Percentiles rank a stretch among this genome's conserved stretches.
phyloP scores from a whole-genome alignment of 1,284 basidiomycete species.

The Ustilago xerochloae region DNA sequence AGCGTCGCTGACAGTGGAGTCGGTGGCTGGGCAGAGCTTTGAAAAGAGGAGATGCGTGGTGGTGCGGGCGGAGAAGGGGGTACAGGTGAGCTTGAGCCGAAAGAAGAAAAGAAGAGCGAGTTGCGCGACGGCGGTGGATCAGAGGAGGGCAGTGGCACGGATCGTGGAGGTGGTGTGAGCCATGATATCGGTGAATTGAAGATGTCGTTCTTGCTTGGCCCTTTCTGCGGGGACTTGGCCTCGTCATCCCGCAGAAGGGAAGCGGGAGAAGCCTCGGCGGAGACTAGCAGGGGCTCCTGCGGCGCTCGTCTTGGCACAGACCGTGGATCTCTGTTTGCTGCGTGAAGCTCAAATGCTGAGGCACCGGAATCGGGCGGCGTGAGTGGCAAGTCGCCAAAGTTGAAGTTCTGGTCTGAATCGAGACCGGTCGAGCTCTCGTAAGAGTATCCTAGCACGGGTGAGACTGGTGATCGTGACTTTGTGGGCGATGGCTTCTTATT shows the following conservation, averaged over 20 bases:
- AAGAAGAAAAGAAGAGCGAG: conserved; percentile 40
- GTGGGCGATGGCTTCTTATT: conserved; percentile 12
- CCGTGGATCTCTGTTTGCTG: background rate
- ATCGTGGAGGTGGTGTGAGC: conserved; percentile 44
- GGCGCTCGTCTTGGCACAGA: background rate
- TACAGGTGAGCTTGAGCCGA: conserved; percentile 17
- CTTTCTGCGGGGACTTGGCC: conserved; percentile 3
- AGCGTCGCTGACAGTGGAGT: background rate
- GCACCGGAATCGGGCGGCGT: conserved; percentile 39
- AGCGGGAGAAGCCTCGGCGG: background rate
- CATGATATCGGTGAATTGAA: conserved; percentile 43
- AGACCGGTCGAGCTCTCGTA: conserved; percentile 21
- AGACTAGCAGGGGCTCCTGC: background rate
- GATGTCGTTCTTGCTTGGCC: conserved; percentile 55
- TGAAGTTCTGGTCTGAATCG: conserved; percentile 12
- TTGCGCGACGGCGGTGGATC: conserved; percentile 31
- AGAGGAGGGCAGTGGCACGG: background rate
- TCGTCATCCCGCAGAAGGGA: background rate
- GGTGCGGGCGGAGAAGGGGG: conserved; percentile 30
- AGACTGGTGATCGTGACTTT: conserved; percentile 14
- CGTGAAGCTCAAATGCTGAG: conserved; percentile 24
- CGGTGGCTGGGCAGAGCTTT: background rate
- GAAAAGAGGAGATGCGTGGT: conserved; percentile 2
- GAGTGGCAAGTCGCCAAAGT: conserved; percentile 31
- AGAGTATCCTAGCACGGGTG: conserved; percentile 6